Base-by-base conservation (phyloP, 169 alveolate species). In the Cryptosporidium tyzzeri region DNA sequence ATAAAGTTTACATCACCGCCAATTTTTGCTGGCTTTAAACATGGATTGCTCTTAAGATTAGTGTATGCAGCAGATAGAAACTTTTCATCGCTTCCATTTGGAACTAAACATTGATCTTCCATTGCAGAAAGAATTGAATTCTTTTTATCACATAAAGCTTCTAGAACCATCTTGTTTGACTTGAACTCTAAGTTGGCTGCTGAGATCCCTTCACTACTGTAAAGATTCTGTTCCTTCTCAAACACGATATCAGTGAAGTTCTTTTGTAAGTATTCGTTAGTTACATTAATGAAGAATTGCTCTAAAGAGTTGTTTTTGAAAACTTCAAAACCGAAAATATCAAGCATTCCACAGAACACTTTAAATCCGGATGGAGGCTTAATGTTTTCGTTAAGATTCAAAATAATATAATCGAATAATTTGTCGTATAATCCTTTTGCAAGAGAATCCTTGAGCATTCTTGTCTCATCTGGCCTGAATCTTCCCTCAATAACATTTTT, bases 261-360 rank as follows among this genome's bases (percentile, higher is more conserved):
- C 84, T 97, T 95, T 91, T 97, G 99, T 7, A 97, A 93, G 94
- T 96, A 97, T 92, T 98, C 99, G 92, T 98, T 97, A 23, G 99
- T 96, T 80, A 96, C 97, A 92, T 98, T 98, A 85, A 98, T 97
- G 86, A 97, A 97, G 85, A 98, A 91, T 91, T 98, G 98, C 86
- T 98, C 99, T 58, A 98, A 95, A 62, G 98, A 94, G 93, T 98
- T 98, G 71, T 95, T 96, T 84, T 95, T 95, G 87, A 98, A 97
- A 59, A 94, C 96, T 92, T 98, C 99, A 93, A 97, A 98, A 2
- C 99, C 99, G 91, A 96, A 97, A 35, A 97, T 97, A 94, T 98
- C 99, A 21, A 98, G 91, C 91, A 98, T 94, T 45, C 99, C 99
- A 91, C 98, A 96, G 84, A 96, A 96, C 31, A 58, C 89, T 55